These are phyloP conservation scores for Aspergillus taichungensis DNA, from an alignment of 495 filamentous ascomycete species.

Conservation along the genomic window DNA sequence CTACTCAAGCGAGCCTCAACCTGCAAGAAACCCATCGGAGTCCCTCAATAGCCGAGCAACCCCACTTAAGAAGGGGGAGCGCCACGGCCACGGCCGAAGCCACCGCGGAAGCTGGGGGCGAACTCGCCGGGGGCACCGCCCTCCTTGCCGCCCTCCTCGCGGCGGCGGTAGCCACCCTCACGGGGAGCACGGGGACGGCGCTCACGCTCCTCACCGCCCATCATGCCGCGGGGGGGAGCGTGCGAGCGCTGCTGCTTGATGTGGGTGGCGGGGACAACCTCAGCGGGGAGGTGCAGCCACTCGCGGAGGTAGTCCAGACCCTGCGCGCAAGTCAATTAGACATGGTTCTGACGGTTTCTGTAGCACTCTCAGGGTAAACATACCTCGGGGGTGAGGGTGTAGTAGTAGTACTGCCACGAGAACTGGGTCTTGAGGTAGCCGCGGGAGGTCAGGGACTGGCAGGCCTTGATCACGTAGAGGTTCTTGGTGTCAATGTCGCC, in stretches of 20 bases:
- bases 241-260: constrained; percentile 99
- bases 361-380: constrained; percentile 1
- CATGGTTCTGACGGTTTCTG: background rate
- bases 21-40: constrained; percentile 17
- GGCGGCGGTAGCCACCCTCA: constrained; percentile 89
- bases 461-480: constrained; percentile 96
- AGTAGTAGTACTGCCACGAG: constrained; percentile 99
- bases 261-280: constrained; percentile 98
- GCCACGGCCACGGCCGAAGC: constrained; percentile 84
- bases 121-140: constrained; percentile 92
- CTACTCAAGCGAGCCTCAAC: constrained; percentile 28
- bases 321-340: constrained; percentile 10
- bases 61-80: constrained; percentile 55
- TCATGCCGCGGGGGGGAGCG: constrained; percentile 95
- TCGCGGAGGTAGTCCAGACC: constrained; percentile 99
- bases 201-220: constrained; percentile 85
- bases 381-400: constrained; percentile 93
- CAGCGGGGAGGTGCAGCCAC: constrained; percentile 98
- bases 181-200: constrained; percentile 75
- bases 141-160: constrained; percentile 87
- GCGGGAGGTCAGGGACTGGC: constrained; percentile 94
- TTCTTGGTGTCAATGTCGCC: constrained; percentile 96
- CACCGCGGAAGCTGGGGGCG: constrained; percentile 91
- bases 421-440: constrained; percentile 99
- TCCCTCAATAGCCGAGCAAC: constrained; percentile 33